Conservation (phyloP, 2,329 filamentous ascomycete species). For the Fusarium sarcochroum region DNA sequence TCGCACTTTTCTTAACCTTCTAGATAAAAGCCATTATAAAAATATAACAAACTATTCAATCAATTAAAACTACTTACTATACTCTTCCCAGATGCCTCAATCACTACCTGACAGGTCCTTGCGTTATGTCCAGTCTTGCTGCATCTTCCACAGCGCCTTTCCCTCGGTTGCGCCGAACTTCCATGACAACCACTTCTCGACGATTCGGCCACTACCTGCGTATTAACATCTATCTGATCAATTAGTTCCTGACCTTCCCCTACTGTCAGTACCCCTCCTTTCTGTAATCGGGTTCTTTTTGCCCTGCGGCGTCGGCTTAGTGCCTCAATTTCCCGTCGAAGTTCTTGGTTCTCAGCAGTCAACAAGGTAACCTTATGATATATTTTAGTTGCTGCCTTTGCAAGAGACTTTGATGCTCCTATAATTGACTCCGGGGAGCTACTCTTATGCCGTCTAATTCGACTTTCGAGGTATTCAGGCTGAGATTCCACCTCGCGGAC, state of each 20-base stretch:
- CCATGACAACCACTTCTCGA: background rate
- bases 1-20: too few relatives aligned
- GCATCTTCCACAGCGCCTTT: slow-evolving; percentile 1
- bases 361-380: background rate
- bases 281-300: slow-evolving; percentile 1
- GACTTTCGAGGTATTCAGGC: background rate
- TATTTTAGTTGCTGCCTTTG: too few relatives aligned
- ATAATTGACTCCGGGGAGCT: background rate
- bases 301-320: background rate
- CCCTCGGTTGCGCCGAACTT: background rate
- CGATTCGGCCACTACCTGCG: slow-evolving; percentile 1
- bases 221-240: too few relatives aligned
- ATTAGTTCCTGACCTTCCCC: too few relatives aligned
- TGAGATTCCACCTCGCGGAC: background rate
- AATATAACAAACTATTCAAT: background rate
- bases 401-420: too few relatives aligned
- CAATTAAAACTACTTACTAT: slow-evolving; percentile 11
- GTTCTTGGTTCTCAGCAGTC: too few relatives aligned
- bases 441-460: background rate
- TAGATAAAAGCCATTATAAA: too few relatives aligned
- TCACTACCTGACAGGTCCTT: slow-evolving; percentile 12
- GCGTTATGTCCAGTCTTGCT: slow-evolving; percentile 5
- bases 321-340: background rate
- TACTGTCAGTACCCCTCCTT: too few relatives aligned
- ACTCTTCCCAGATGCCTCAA: slow-evolving; percentile 8